Evolutionary conservation across 192 early-diverging fungal genomes (phyloP), one percentile per base, ranked within the genome.

Genomic region (Dissophora globulifera): DNA sequence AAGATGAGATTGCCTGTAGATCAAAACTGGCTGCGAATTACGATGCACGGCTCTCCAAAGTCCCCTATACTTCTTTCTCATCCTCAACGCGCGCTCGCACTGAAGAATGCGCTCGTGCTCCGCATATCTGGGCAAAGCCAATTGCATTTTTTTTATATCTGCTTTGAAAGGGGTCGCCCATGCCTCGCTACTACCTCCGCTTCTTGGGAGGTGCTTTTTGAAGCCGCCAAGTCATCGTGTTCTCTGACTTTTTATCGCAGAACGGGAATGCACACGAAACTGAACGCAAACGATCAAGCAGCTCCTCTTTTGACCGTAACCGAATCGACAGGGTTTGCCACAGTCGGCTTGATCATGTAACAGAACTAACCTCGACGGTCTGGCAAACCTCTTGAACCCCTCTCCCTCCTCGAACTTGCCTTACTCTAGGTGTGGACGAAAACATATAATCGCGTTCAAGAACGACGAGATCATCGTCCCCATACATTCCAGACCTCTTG

Each of bases 251-350:
- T n/a, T n/a, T 45, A 17, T 17, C 9, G 17, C 6, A n/a, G 43
- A n/a, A 4, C 43, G 4, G 43, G n/a, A 9, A n/a, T n/a, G 43
- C n/a, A n/a, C 16, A 45, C 12, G 4, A 26, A 45, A 11, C 2
- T 25, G 1, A 4, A 42, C n/a, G 16, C 7, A 26, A 2, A 12
- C 2, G 22, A 19, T 58, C 0, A 26, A 16, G 20, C 5, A 43
- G 3, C 25, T 25, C 32, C 4, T 35, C 38, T 17, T 43, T 17
- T 55, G 22, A 2, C 19, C 2, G 25, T n/a, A 60, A 49, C 50
- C 57, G 53, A 69, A 48, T n/a, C n/a, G n/a, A n/a, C n/a, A n/a
- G n/a, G n/a, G n/a, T 69, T 61, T 16, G 58, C 67, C 9, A 40
- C 58, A 13, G 48, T 61, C 10, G 57, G 50, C 0, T 46, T 58